phyloP scores from a whole-genome alignment of 495 filamentous ascomycete genomes.

The Xylaria venustula region DNA sequence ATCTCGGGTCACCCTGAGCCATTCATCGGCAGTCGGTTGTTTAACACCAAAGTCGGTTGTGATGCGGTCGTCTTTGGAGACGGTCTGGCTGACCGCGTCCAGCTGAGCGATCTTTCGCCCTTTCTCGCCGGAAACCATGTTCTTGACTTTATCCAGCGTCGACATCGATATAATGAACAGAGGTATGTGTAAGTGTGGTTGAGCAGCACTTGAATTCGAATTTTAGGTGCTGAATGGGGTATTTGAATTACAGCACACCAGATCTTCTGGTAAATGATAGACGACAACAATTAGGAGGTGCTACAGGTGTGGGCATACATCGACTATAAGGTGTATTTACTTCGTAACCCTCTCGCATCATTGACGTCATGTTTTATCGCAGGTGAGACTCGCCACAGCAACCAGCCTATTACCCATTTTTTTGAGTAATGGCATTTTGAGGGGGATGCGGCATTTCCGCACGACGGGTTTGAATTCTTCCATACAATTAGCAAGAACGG shows the following conservation, averaged over 20 bases:
- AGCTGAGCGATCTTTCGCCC: slow-evolving; percentile 42
- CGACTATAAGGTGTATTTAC: not conserved
- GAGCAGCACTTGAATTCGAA: not conserved
- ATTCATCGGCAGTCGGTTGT: slow-evolving; percentile 72
- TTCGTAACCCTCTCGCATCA: not conserved
- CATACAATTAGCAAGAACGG: not conserved
- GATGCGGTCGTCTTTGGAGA: slow-evolving; percentile 38
- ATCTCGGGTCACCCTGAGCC: slow-evolving; percentile 64
- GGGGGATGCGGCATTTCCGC: not conserved
- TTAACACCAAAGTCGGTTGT: slow-evolving; percentile 81
- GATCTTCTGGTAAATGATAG: no score
- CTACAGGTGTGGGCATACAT: not conserved
- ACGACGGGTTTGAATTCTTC: not conserved
- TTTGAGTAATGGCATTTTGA: not conserved
- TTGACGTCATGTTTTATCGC: not conserved
- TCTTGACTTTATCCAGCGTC: slow-evolving; percentile 20
- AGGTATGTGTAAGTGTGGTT: not conserved
- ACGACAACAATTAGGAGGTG: not conserved
- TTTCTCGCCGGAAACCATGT: slow-evolving; percentile 26
- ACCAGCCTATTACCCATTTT: not conserved
- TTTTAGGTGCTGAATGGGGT: no score
- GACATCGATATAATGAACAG: slow-evolving; percentile 17
- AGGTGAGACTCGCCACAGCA: not conserved
- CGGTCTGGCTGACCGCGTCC: slow-evolving; percentile 32
- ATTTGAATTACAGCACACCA: no score